Conservation (phyloP, 345 rosid genomes). For the Eucalyptus coolabah region DNA sequence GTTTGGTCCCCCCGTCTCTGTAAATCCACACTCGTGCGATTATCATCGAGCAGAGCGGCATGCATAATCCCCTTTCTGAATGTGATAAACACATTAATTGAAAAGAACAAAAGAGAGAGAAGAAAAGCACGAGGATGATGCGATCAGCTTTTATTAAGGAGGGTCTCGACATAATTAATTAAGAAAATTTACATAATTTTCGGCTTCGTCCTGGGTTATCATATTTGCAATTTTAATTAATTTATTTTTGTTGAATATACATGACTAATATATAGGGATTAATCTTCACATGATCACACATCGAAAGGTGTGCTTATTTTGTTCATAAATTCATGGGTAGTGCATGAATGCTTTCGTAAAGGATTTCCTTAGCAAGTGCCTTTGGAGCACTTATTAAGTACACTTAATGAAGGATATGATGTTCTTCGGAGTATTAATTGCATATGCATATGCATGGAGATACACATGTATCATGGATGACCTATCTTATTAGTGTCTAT, state of each 20-base stretch:
- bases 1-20: background rate
- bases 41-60: background rate
- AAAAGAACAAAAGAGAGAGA: background rate
- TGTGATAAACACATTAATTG: background rate
- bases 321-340: background rate
- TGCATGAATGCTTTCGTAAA: background rate
- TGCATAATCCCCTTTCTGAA: background rate
- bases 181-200: background rate
- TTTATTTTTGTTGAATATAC: too few relatives aligned
- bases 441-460: background rate
- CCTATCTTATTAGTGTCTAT: background rate
- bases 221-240: background rate
- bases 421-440: background rate
- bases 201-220: rapidly evolving
- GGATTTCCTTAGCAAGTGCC: background rate
- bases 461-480: rapidly evolving
- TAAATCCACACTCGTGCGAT: background rate
- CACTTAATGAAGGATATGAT: too few relatives aligned
- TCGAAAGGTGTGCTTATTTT: background rate
- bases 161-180: background rate
- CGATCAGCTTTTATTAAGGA: background rate
- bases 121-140: background rate
- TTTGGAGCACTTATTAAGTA: background rate
- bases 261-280: too few relatives aligned
- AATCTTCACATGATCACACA: too few relatives aligned